These are phyloP conservation scores for Nannochloropsis granulata DNA, from an alignment of 108 stramenopile species.

Conservation along the genomic window DNA sequence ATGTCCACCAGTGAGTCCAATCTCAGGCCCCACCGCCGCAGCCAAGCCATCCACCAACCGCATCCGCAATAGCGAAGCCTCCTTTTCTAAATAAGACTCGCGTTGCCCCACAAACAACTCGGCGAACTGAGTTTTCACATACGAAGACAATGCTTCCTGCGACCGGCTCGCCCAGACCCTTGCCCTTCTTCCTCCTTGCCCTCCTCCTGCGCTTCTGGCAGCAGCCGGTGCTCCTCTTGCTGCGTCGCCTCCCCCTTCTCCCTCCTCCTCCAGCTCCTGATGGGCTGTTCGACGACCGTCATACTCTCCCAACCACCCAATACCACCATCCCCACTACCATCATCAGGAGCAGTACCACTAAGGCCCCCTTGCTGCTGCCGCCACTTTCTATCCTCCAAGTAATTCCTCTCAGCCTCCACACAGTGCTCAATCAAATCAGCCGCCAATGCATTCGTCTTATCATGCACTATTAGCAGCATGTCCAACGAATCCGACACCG, in stretches of 20 bases:
- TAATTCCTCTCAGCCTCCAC: background rate
- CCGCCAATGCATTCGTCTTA: background rate
- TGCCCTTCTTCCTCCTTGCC: too few species aligned
- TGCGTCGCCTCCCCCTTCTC: background rate
- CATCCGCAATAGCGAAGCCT: background rate
- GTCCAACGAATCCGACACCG: slow-evolving; percentile 11
- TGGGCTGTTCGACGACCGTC: background rate
- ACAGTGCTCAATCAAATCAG: background rate
- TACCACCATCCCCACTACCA: background rate
- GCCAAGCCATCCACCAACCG: background rate
- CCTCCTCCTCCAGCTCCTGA: background rate
- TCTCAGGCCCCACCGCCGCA: background rate
- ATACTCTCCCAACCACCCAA: background rate
- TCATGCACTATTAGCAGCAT: slow-evolving; percentile 10
- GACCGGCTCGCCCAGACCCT: background rate
- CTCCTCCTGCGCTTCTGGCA: too few species aligned
- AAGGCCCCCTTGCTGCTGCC: background rate
- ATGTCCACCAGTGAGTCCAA: background rate
- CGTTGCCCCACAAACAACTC: background rate
- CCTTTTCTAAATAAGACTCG: background rate
- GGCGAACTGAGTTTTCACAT: background rate
- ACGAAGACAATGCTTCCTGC: background rate
- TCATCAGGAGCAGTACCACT: background rate
- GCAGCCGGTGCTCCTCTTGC: background rate
- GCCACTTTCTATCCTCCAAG: background rate